phyloP scores from a whole-genome alignment of 2,329 filamentous ascomycete species.

The Arthrobotrys iridis region DNA sequence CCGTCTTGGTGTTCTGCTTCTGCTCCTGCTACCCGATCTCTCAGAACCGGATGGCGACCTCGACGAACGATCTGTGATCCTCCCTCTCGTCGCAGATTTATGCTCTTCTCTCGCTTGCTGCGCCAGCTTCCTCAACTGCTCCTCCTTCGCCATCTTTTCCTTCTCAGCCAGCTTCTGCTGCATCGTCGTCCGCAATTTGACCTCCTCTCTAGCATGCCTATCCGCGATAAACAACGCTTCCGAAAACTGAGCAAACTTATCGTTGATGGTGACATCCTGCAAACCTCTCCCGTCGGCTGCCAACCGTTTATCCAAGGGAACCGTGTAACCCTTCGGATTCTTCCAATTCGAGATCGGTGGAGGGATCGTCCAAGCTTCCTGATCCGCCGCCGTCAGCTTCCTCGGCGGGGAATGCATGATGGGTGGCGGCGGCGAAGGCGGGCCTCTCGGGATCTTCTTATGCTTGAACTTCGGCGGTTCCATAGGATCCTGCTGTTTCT shows the following conservation, averaged over 20 bases:
- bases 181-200: conserved; percentile 90
- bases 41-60: conserved; percentile 52
- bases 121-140: conserved; percentile 84
- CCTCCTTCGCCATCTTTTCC: conserved; percentile 93
- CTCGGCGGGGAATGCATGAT: conserved; percentile 94
- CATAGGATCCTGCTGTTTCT: conserved; percentile 91
- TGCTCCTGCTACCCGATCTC: conserved; percentile 56
- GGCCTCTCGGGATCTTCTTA: conserved; percentile 95
- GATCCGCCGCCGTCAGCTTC: conserved; percentile 95
- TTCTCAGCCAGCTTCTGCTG: conserved; percentile 96
- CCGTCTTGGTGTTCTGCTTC: conserved; percentile 55
- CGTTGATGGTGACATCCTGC: conserved; percentile 95
- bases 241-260: conserved; percentile 96
- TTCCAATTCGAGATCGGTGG: conserved; percentile 98
- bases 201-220: conserved; percentile 92
- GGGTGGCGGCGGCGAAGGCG: conserved; percentile 89
- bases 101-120: conserved; percentile 89
- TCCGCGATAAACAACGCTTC: conserved; percentile 95
- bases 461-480: conserved; percentile 98
- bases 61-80: conserved; percentile 59
- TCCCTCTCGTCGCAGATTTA: conserved; percentile 66
- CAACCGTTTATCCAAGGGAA: conserved; percentile 92
- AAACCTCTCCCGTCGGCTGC: conserved; percentile 91
- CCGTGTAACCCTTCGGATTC: conserved; percentile 97
- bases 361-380: conserved; percentile 93